Evolutionary conservation across 345 rosid species (phyloP), one percentile per base, ranked within the genome.

Genomic region (Aquilaria sinensis): DNA sequence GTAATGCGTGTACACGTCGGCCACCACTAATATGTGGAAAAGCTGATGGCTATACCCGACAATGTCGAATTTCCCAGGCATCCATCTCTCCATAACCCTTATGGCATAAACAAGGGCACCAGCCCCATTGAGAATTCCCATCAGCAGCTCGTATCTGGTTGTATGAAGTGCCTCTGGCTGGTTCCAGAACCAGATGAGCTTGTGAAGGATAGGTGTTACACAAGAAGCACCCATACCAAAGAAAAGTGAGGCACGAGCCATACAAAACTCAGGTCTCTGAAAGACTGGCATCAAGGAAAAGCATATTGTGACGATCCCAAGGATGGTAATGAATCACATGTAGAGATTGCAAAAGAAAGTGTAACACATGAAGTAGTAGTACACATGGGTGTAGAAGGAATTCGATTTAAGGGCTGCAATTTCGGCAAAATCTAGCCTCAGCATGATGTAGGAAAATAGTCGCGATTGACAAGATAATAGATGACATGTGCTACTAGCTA

Each of bases 41-140:
- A 90, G 83, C 53, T 93, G 98, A 67, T 93, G 98, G 63, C 98
- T 93, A 51, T 93, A 96, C 58, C 98, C 97, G 8, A 96, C 97
- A 64, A 93, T 84, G 80, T 93, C 98, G 15, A 90, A 90, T 58
- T 84, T 90, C 7, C 98, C 97, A 0, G 98, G 98, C 94, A 74
- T 88, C 98, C 98, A 93, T 57, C 97, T 70, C 73, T 93, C 92
- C 0, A 97, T 97, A 23, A 90, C 74, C 76, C 98, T 86, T 10
- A 87, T 78, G 0, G 92, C 97, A 53, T 88, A 90, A 41, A 90
- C 81, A 56, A 88, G 61, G 37, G 94, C 98, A 62, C 96, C 96
- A 10, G 83, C 8, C 7, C 90, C 90, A 37, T 88, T 79, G 7
- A 83, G 68, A 55, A 84, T 55, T 31, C 98, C 98, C 98, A 93